Evolutionary conservation across 441 rosid species (phyloP).

Genomic region (Croton laevigatus): DNA sequence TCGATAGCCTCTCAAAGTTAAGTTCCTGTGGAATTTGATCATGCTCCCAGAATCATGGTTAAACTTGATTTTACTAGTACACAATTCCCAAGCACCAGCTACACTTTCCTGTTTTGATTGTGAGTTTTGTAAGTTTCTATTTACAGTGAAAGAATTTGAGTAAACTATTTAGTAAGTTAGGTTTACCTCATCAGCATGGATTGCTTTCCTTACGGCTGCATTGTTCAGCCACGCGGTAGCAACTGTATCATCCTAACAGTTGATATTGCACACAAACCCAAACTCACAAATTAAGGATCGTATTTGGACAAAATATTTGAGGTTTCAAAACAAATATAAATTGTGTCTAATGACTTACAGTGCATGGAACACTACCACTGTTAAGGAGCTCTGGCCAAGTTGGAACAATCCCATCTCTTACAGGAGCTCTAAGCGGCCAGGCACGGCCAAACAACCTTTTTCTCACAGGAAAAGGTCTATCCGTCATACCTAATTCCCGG

Average conservation of each 20-base stretch:
- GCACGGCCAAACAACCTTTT: slow-evolving; percentile 90
- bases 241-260: slow-evolving; percentile 59
- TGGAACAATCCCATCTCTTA: slow-evolving; percentile 76
- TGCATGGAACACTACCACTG: slow-evolving; percentile 40
- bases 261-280: slow-evolving; percentile 4
- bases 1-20: slow-evolving; percentile 61
- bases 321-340: neutral
- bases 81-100: slow-evolving; percentile 57
- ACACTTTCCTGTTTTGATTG: slow-evolving; percentile 32
- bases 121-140: slow-evolving; percentile 3
- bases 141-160: neutral
- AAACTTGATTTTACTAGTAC: slow-evolving; percentile 41
- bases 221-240: slow-evolving; percentile 72
- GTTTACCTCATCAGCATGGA: slow-evolving; percentile 65
- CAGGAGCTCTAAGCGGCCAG: slow-evolving; percentile 78
- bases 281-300: neutral
- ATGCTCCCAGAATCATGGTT: slow-evolving; percentile 62
- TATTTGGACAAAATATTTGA: neutral
- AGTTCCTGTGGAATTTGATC: slow-evolving; percentile 73
- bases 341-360: slow-evolving; percentile 41
- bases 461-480: slow-evolving; percentile 66
- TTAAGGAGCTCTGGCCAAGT: slow-evolving; percentile 78
- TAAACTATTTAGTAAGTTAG: slow-evolving; percentile 4
- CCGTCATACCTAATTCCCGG: slow-evolving; percentile 54
- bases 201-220: slow-evolving; percentile 61